phyloP scores from a whole-genome alignment of 805 yeast species.

The Torulaspora quercuum region DNA sequence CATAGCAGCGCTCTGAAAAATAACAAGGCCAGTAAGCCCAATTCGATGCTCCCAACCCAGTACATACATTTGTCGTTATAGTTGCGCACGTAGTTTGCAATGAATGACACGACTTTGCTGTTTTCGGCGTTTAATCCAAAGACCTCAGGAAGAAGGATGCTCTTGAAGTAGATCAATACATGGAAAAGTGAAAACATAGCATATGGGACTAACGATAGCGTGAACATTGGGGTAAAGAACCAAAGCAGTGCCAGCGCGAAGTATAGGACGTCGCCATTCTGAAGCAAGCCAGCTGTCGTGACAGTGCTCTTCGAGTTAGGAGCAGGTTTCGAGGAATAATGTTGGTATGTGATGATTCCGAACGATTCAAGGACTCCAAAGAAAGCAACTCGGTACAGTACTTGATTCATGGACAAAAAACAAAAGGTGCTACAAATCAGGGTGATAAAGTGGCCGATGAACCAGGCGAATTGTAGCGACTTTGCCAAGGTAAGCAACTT shows the following conservation, averaged over 20 bases:
- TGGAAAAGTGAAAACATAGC: slow-evolving; percentile 79
- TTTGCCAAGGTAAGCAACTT: slow-evolving; percentile 30
- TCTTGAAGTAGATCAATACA: slow-evolving; percentile 64
- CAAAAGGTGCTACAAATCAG: slow-evolving; percentile 42
- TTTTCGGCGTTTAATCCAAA: slow-evolving; percentile 24
- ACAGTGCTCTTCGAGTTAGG: slow-evolving; percentile 9
- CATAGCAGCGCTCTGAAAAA: slow-evolving; percentile 56
- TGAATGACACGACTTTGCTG: slow-evolving; percentile 30
- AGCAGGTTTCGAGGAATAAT: slow-evolving; percentile 34
- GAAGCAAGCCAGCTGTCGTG: slow-evolving; percentile 34
- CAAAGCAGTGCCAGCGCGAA: slow-evolving; percentile 53
- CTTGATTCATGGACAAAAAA: slow-evolving; percentile 36
- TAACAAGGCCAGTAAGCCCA: slow-evolving; percentile 41
- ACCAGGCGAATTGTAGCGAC: slow-evolving; percentile 75
- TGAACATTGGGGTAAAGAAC: slow-evolving; percentile 55
- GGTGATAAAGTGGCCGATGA: slow-evolving; percentile 54
- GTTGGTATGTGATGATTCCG: slow-evolving; percentile 70
- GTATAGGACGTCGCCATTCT: slow-evolving; percentile 74
- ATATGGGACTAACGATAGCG: slow-evolving; percentile 68
- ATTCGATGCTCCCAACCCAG: slow-evolving; percentile 58
- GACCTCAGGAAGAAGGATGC: slow-evolving; percentile 62
- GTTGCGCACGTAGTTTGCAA: slow-evolving; percentile 46
- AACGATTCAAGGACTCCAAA: slow-evolving; percentile 68
- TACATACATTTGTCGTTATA: slow-evolving; percentile 59
- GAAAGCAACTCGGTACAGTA: slow-evolving; percentile 58